Conservation (phyloP, 257 asterid genomes). For the Gardenia jasminoides region DNA sequence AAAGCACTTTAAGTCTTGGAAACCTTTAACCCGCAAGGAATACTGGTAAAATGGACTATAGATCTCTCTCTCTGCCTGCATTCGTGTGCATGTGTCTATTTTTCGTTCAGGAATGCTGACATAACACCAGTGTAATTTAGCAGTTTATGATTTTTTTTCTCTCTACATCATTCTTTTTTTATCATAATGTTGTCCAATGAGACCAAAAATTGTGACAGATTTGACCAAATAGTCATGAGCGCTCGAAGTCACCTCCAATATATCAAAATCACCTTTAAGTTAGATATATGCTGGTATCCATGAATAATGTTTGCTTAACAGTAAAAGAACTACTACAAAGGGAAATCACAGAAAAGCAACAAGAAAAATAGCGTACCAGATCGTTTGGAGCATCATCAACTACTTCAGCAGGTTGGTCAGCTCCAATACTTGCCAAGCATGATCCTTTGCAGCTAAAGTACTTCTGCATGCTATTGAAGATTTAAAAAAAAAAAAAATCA, state of each 20-base stretch:
- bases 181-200: too few species aligned
- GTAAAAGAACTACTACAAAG: neutral
- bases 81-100: too few species aligned
- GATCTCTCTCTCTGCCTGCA: too few species aligned
- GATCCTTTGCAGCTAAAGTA: constrained; percentile 80
- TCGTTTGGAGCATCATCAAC: constrained; percentile 75
- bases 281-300: neutral
- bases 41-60: too few species aligned
- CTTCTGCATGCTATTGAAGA: constrained; percentile 49
- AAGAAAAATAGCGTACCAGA: constrained; percentile 44
- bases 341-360: neutral
- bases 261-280: neutral
- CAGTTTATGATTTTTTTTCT: too few species aligned
- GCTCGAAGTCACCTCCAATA: neutral
- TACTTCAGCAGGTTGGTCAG: constrained; percentile 97
- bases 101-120: too few species aligned
- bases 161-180: too few species aligned
- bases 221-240: too few species aligned
- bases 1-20: too few species aligned
- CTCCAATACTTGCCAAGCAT: constrained; percentile 73
- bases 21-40: too few species aligned
- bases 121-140: too few species aligned
- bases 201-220: too few species aligned
- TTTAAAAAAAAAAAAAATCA: constrained; percentile 11
- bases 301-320: neutral